Conservation (phyloP, 495 filamentous ascomycete genomes). For the Penicillium samsonianum region DNA sequence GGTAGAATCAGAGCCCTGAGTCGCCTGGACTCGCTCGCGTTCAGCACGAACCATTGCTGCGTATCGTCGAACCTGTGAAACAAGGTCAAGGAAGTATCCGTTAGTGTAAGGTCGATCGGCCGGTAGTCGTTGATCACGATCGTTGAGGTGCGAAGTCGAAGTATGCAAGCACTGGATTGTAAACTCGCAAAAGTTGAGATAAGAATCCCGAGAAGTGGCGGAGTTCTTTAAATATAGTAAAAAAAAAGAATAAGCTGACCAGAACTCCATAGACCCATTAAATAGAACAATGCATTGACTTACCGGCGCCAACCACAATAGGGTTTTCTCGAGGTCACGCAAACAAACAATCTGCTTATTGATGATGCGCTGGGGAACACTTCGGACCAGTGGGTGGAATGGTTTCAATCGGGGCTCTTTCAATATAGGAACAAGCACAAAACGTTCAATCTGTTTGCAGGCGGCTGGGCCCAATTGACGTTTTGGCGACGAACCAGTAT, state of each 20-base stretch:
- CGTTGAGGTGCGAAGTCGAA: constrained; percentile 75
- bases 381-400: constrained; percentile 74
- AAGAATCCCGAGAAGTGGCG: constrained; percentile 64
- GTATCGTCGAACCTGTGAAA: constrained; percentile 80
- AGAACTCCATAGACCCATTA: constrained; percentile 41
- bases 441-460: constrained; percentile 56
- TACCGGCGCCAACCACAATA: constrained; percentile 85
- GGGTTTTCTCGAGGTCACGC: constrained; percentile 84
- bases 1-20: constrained; percentile 15
- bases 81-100: constrained; percentile 91
- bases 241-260: constrained; percentile 65
- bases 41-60: constrained; percentile 59
- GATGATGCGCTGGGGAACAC: constrained; percentile 73
- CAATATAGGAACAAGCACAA: constrained; percentile 59
- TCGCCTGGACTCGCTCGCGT: constrained; percentile 39
- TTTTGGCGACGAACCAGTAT: constrained; percentile 26
- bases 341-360: constrained; percentile 81
- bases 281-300: constrained; percentile 53
- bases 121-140: constrained; percentile 76
- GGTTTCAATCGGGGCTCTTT: constrained; percentile 61
- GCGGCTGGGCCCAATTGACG: constrained; percentile 52
- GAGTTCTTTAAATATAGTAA: constrained; percentile 64
- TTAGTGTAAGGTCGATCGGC: constrained; percentile 85
- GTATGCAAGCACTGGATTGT: constrained; percentile 84
- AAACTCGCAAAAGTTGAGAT: constrained; percentile 81